These are phyloP conservation scores for Marasmius oreades DNA, from an alignment of 1,284 basidiomycete species.

Conservation along the genomic window DNA sequence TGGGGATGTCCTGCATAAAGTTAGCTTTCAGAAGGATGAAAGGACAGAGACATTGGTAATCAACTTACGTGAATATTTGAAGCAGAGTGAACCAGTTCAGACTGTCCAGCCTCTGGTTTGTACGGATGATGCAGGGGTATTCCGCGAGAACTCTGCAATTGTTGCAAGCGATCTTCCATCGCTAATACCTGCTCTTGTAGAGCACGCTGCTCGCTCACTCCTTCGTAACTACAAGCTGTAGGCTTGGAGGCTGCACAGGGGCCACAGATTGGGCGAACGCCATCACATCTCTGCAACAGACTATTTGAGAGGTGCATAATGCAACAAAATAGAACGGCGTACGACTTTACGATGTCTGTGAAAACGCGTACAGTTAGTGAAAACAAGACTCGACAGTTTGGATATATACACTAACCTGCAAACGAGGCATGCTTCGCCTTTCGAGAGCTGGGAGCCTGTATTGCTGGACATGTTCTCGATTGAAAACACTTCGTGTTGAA, in stretches of 20 bases:
- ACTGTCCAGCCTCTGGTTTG: not conserved
- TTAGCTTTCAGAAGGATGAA: not conserved
- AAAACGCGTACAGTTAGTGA: not conserved
- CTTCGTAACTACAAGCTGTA: slow-evolving; percentile 12
- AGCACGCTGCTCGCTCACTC: slow-evolving; percentile 5
- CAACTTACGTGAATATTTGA: not conserved
- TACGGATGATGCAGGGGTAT: slow-evolving; percentile 4
- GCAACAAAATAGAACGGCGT: not conserved
- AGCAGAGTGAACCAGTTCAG: not conserved
- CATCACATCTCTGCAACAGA: slow-evolving; percentile 13
- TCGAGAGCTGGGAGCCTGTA: no score
- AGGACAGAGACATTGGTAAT: not conserved
- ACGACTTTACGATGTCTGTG: not conserved
- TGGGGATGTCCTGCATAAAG: slow-evolving; percentile 2
- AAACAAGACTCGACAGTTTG: not conserved
- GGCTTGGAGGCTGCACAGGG: slow-evolving; percentile 3
- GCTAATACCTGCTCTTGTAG: slow-evolving; percentile 13
- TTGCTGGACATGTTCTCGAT: no score
- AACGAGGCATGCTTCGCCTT: not conserved
- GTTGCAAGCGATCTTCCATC: slow-evolving; percentile 10
- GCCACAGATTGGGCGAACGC: slow-evolving; percentile 12
- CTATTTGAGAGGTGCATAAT: not conserved
- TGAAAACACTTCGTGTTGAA: no score
- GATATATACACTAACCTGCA: not conserved
- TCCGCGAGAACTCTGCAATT: slow-evolving; percentile 5